Conservation (phyloP, 2,329 filamentous ascomycete genomes). For the Aspergillus tamarii region DNA sequence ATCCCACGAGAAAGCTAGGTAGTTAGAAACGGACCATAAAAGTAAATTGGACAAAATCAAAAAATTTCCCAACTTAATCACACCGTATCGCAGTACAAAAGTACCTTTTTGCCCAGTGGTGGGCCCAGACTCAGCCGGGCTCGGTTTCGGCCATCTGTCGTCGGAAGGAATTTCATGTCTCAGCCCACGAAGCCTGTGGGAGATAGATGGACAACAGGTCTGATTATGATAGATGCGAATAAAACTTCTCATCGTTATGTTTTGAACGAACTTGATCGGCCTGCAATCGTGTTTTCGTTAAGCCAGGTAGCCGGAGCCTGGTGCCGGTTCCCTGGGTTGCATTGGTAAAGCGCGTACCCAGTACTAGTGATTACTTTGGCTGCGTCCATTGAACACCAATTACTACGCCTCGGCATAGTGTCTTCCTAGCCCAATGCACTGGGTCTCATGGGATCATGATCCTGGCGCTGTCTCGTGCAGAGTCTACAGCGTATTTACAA, state of each 20-base stretch:
- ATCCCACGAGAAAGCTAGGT: not conserved
- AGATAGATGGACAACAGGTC: not conserved
- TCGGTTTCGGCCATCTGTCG: not conserved
- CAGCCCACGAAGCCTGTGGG: not conserved
- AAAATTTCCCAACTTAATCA: not conserved
- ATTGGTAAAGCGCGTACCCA: not conserved
- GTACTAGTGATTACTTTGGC: not conserved
- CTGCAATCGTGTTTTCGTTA: not conserved
- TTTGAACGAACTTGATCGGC: not conserved
- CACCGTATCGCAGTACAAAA: not conserved
- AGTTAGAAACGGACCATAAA: not conserved
- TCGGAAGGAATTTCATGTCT: not conserved
- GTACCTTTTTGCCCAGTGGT: not conserved
- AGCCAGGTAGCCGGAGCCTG: not conserved
- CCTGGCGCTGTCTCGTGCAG: constrained; percentile 8
- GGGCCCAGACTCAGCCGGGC: not conserved
- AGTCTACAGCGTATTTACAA: not conserved
- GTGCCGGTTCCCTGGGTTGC: not conserved
- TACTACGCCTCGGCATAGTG: not conserved
- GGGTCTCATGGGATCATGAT: constrained; percentile 1
- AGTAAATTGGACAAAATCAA: not conserved
- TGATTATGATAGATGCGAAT: not conserved
- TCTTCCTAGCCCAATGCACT: not conserved
- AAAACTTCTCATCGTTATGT: not conserved
- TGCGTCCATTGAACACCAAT: not conserved